Evolutionary conservation across 2,329 filamentous ascomycete species (phyloP).

Genomic region (Aspergillus sp.): DNA sequence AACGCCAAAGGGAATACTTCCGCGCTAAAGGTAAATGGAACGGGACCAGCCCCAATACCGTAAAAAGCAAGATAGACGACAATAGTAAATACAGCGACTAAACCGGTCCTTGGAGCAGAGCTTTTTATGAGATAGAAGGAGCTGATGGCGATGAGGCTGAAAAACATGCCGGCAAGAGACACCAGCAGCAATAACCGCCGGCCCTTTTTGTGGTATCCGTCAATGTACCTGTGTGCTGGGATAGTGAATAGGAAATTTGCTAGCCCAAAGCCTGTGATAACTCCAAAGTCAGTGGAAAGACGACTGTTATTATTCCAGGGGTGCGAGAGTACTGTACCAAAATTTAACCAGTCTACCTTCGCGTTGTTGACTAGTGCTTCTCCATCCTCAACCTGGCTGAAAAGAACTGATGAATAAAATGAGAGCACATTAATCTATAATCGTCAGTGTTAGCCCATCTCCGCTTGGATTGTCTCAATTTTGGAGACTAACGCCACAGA

Average conservation of each 20-base stretch:
- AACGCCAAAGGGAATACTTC: constrained; percentile 25
- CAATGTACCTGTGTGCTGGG: constrained; percentile 29
- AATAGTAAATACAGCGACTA: constrained; percentile 23
- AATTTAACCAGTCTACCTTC: constrained; percentile 20
- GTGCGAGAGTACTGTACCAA: constrained; percentile 13
- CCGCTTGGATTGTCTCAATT: too few species aligned
- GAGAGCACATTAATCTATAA: constrained; percentile 29
- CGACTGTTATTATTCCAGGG: background rate
- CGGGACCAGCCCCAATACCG: constrained; percentile 45
- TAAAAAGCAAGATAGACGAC: constrained; percentile 42
- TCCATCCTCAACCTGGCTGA: background rate
- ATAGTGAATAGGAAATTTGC: constrained; percentile 32
- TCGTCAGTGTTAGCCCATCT: background rate
- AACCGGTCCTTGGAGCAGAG: constrained; percentile 13
- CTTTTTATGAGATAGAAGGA: constrained; percentile 22
- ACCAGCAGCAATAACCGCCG: constrained; percentile 27
- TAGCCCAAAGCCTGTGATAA: constrained; percentile 22
- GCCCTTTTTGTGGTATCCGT: constrained; percentile 13
- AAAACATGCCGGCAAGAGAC: constrained; percentile 28
- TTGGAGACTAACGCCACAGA: constrained; percentile 25
- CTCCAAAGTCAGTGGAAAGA: background rate
- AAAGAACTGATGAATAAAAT: constrained; percentile 25
- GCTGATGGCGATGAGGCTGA: constrained; percentile 24
- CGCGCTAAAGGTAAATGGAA: constrained; percentile 25
- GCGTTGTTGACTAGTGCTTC: background rate